A percentile compares a stretch with the other conserved stretches of the same genome.
Evolutionary conservation across 805 yeast species (phyloP).

Genomic region (Zygosaccharomyces bailii): DNA sequence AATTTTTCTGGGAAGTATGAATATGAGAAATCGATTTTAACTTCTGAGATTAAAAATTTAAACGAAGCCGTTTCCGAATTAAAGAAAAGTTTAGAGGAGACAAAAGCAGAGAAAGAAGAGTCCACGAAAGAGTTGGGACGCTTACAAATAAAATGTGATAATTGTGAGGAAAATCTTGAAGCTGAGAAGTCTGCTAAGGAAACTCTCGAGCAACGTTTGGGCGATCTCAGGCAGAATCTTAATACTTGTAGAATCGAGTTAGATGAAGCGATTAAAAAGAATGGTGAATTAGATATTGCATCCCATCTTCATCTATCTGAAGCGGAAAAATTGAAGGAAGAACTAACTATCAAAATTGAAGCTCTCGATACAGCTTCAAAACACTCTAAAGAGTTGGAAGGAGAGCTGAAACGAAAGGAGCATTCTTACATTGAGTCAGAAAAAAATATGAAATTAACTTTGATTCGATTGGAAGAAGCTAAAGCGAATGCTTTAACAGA

Average conservation of each 20-base stretch:
- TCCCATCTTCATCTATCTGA: not conserved
- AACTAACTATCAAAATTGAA: slow-evolving; percentile 1
- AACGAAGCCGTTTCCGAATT: slow-evolving; percentile 24
- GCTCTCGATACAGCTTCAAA: not conserved
- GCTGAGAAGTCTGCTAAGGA: slow-evolving; percentile 1
- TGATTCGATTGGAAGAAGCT: not conserved
- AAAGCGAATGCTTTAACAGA: not conserved
- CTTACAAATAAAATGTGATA: slow-evolving; percentile 30
- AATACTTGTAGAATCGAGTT: slow-evolving; percentile 1
- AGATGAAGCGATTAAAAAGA: not conserved
- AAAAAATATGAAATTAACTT: not conserved
- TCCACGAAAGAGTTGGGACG: slow-evolving; percentile 25
- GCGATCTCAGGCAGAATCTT: not conserved
- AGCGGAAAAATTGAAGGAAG: not conserved
- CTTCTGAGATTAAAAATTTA: slow-evolving; percentile 3
- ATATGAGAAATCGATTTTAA: slow-evolving; percentile 18
- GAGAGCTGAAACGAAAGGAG: not conserved
- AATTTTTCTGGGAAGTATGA: slow-evolving; percentile 9
- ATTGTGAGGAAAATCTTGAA: slow-evolving; percentile 28
- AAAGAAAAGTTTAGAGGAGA: slow-evolving; percentile 27
- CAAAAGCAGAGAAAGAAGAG: slow-evolving; percentile 31
- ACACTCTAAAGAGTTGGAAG: slow-evolving; percentile 1
- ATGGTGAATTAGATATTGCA: not conserved
- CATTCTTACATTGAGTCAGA: not conserved
- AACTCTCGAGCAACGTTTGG: not conserved